Percentiles rank a stretch among this genome's conserved stretches.
phyloP scores from a whole-genome alignment of 345 rosid species.

The Passiflora organensis region DNA sequence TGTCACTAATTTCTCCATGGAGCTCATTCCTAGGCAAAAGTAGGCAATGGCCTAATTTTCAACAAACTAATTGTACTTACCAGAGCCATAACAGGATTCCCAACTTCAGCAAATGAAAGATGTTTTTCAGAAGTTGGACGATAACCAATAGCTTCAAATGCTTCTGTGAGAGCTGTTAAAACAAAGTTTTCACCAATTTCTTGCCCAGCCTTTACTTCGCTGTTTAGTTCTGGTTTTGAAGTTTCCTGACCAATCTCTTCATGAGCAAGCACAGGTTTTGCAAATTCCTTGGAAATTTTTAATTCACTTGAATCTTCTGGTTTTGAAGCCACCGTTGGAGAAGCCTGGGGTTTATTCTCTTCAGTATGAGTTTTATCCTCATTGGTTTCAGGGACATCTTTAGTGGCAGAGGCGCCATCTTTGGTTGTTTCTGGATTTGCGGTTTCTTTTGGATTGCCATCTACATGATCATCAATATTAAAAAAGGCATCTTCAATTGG shows the following conservation, averaged over 20 bases:
- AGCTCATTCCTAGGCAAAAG: no score
- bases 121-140: constrained; percentile 49
- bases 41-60: background rate
- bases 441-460: constrained; percentile 43
- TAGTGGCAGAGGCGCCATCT: constrained; percentile 33
- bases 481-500: constrained; percentile 88
- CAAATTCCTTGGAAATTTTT: constrained; percentile 34
- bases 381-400: constrained; percentile 51
- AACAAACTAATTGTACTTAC: constrained; percentile 39
- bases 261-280: constrained; percentile 34
- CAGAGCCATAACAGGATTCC: constrained; percentile 98
- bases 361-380: constrained; percentile 39
- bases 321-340: constrained; percentile 42
- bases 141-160: constrained; percentile 86
- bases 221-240: constrained; percentile 33
- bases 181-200: constrained; percentile 49
- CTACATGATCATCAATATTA: constrained; percentile 40
- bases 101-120: constrained; percentile 82
- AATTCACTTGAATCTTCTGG: constrained; percentile 47
- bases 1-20: no score
- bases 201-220: constrained; percentile 34
- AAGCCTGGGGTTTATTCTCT: constrained; percentile 43
- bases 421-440: constrained; percentile 29
- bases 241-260: constrained; percentile 36
- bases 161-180: constrained; percentile 71